Percentiles rank a stretch among this genome's conserved stretches.
These are phyloP conservation scores for Penicillium goetzii DNA, from an alignment of 495 filamentous ascomycete genomes.

Conservation along the genomic window DNA sequence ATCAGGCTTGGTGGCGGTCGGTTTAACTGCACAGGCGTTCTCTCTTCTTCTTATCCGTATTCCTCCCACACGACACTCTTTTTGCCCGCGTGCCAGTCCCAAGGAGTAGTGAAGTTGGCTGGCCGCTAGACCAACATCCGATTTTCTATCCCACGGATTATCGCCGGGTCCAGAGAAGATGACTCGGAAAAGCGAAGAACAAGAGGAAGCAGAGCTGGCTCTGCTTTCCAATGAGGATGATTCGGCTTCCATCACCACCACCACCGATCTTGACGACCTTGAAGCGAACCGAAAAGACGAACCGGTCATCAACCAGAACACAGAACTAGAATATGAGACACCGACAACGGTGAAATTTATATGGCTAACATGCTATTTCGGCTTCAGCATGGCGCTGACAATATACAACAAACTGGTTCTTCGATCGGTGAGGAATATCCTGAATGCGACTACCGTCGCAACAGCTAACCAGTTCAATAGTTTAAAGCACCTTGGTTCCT, in stretches of 20 bases:
- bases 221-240: constrained; percentile 21
- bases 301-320: neutral
- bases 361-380: constrained; percentile 23
- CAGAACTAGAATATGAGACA: constrained; percentile 23
- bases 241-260: constrained; percentile 8
- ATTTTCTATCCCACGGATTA: too few relatives aligned
- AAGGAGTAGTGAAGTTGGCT: neutral
- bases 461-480: constrained; percentile 2
- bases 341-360: constrained; percentile 24
- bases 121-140: neutral
- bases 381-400: constrained; percentile 25
- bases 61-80: neutral
- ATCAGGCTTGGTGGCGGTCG: constrained; percentile 3
- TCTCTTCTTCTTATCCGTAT: neutral
- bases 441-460: neutral
- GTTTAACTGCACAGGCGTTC: neutral
- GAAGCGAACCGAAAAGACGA: constrained; percentile 21
- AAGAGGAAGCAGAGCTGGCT: constrained; percentile 21
- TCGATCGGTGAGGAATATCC: constrained; percentile 16
- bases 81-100: neutral
- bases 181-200: constrained; percentile 3
- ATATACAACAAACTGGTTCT: constrained; percentile 27
- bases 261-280: constrained; percentile 11
- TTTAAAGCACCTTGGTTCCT: constrained; percentile 26
- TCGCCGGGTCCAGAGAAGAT: neutral